phyloP scores from a whole-genome alignment of 306 rosid genomes.

The Delonix regia region DNA sequence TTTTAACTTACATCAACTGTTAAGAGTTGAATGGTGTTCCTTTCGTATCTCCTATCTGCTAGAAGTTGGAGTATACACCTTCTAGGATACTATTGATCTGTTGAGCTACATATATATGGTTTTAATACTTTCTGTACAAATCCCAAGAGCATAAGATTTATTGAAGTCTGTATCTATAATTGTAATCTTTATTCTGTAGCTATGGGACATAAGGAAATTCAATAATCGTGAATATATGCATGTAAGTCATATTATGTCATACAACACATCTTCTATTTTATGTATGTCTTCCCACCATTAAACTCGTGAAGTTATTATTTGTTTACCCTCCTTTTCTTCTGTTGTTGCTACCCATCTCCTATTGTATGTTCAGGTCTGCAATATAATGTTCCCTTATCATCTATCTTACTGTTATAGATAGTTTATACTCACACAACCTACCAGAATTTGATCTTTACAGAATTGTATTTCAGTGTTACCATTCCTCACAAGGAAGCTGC shows the following conservation, averaged over 20 bases:
- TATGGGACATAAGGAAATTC: not conserved
- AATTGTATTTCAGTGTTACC: conserved; percentile 60
- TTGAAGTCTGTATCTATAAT: not conserved
- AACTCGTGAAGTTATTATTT: not conserved
- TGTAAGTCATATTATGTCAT: conserved; percentile 8
- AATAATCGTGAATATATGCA: not conserved
- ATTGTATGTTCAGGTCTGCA: conserved; percentile 9
- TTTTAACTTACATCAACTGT: not conserved
- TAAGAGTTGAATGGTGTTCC: conserved; percentile 4
- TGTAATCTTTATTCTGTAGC: conserved; percentile 17
- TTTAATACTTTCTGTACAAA: not conserved
- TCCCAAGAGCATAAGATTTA: not conserved
- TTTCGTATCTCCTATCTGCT: conserved; percentile 16
- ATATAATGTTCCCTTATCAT: conserved; percentile 6
- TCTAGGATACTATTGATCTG: conserved; percentile 9
- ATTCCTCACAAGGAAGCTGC: conserved; percentile 93
- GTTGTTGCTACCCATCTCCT: not conserved
- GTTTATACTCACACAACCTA: conserved; percentile 16
- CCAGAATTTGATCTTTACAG: conserved; percentile 36
- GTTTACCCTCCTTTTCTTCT: not conserved
- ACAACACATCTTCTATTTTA: conserved; percentile 19
- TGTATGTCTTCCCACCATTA: conserved; percentile 7
- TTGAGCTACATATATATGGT: not conserved
- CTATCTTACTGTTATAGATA: conserved; percentile 14
- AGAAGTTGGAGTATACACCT: not conserved